These are phyloP conservation scores for Thelonectria rubi DNA, from an alignment of 2,329 filamentous ascomycete genomes.

Conservation along the genomic window DNA sequence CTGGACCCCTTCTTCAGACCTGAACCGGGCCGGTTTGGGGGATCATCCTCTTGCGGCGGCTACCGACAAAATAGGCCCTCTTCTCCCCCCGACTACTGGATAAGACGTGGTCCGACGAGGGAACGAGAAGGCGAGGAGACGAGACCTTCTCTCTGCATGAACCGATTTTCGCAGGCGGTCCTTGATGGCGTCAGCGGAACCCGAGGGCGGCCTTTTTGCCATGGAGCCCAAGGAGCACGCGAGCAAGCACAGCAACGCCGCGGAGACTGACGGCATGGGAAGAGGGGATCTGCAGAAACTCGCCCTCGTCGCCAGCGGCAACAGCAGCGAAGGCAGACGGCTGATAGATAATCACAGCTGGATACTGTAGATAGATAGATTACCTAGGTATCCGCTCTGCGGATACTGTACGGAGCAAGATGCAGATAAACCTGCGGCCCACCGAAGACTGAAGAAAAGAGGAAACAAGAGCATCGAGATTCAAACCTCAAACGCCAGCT, in stretches of 20 bases:
- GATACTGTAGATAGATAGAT: too few relatives aligned
- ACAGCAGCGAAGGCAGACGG: too few relatives aligned
- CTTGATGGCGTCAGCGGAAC: slow-evolving; percentile 35
- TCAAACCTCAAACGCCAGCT: too few relatives aligned
- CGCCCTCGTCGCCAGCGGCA: neutral
- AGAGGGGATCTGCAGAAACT: neutral
- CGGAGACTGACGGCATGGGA: too few relatives aligned
- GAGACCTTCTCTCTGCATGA: slow-evolving; percentile 6
- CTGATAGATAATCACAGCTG: too few relatives aligned
- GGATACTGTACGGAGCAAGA: too few relatives aligned
- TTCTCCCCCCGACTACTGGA: neutral
- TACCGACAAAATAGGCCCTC: slow-evolving; percentile 9
- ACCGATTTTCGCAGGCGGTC: neutral
- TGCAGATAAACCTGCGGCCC: too few relatives aligned
- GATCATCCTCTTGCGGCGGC: slow-evolving; percentile 15
- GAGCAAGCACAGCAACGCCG: neutral
- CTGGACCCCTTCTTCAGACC: too few relatives aligned
- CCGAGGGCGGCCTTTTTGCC: slow-evolving; percentile 32
- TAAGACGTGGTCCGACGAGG: slow-evolving; percentile 5
- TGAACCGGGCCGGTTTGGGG: too few relatives aligned
- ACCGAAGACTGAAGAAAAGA: neutral
- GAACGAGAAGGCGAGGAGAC: neutral
- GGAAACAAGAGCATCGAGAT: too few relatives aligned
- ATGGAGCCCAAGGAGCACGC: slow-evolving; percentile 23
- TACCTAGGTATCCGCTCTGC: too few relatives aligned